Evolutionary conservation across 1,284 basidiomycete genomes (phyloP).

Genomic region (Inonotus obliquus): DNA sequence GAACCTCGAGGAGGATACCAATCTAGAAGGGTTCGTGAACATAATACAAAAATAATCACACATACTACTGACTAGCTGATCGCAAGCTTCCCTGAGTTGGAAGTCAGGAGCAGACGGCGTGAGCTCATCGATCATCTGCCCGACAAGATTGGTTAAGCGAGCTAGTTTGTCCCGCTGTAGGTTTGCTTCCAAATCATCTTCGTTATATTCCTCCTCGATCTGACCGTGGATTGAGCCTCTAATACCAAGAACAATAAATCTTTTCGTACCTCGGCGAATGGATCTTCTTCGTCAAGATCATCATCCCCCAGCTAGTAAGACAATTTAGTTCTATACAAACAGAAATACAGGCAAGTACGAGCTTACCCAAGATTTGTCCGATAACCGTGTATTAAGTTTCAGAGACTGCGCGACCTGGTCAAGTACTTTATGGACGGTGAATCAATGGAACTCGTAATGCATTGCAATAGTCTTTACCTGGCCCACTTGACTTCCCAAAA

Average conservation of each 20-base stretch:
- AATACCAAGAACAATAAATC: neutral
- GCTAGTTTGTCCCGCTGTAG: constrained; percentile 89
- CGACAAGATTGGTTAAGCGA: constrained; percentile 74
- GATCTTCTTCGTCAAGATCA: constrained; percentile 85
- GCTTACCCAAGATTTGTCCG: constrained; percentile 80
- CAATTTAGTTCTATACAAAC: constrained; percentile 7
- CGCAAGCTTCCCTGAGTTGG: constrained; percentile 77
- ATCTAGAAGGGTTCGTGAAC: constrained; percentile 43
- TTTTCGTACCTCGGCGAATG: constrained; percentile 80
- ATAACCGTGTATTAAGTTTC: constrained; percentile 78
- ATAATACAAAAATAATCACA: neutral
- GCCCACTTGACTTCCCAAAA: constrained; percentile 71
- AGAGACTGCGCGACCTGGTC: constrained; percentile 64
- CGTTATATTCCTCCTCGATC: constrained; percentile 88
- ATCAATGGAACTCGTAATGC: neutral
- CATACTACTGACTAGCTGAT: constrained; percentile 67
- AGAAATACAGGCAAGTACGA: neutral
- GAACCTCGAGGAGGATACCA: constrained; percentile 71
- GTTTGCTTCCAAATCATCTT: constrained; percentile 86
- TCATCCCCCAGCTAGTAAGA: constrained; percentile 64
- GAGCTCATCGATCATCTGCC: constrained; percentile 82
- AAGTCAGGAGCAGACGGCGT: constrained; percentile 77
- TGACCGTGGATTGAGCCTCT: constrained; percentile 26
- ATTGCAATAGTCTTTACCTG: constrained; percentile 40
- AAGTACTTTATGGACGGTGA: constrained; percentile 36